Percentiles rank a stretch among this genome's conserved stretches.
These are phyloP conservation scores for Brachypodium distachyon DNA, from an alignment of 202 grass and related monocot species.

Conservation along the genomic window DNA sequence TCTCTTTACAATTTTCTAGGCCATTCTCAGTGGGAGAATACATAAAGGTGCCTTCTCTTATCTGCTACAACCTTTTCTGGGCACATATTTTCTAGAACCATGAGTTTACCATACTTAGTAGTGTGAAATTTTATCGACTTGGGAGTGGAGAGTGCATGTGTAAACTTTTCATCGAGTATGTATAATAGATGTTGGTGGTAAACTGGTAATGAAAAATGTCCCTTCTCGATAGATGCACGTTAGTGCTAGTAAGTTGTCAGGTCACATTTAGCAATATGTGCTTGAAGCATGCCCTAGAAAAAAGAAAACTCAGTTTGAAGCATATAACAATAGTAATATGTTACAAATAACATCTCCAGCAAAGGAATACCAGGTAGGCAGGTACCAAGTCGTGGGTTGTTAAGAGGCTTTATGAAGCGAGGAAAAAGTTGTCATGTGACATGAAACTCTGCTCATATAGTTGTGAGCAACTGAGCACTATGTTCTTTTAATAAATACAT, in stretches of 20 bases:
- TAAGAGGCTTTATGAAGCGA: conserved; percentile 2
- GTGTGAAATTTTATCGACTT: neutral
- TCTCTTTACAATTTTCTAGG: conserved; percentile 87
- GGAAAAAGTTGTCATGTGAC: neutral
- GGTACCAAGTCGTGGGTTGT: neutral
- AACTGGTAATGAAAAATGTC: neutral
- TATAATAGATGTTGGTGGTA: conserved; percentile 16
- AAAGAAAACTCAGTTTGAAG: neutral
- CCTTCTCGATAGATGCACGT: neutral
- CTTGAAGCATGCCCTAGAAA: neutral
- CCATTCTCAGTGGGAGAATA: conserved; percentile 81
- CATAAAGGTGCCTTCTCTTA: conserved; percentile 63
- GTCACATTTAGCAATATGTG: neutral
- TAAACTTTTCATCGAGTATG: neutral
- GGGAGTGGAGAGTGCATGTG: neutral
- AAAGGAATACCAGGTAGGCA: neutral
- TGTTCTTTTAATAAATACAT: neutral
- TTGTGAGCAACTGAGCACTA: neutral
- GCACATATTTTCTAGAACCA: neutral
- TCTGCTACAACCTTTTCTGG: neutral
- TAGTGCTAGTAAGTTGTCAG: neutral
- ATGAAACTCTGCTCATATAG: neutral
- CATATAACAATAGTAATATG: too few species aligned
- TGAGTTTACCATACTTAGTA: neutral
- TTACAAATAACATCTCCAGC: neutral